Conservation (phyloP, 2,329 filamentous ascomycete genomes). For the Nigrospora osmanthi region DNA sequence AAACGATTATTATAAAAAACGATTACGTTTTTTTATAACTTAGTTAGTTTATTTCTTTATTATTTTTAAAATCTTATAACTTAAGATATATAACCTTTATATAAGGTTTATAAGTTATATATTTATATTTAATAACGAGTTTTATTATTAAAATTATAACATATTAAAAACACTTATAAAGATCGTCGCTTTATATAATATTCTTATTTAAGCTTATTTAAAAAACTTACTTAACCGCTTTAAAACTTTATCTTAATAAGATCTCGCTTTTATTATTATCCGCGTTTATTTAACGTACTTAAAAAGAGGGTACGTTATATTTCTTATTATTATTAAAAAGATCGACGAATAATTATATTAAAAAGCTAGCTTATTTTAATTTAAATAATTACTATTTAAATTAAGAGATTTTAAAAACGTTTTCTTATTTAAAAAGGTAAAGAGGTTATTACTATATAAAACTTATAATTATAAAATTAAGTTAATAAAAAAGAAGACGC, state of each 20-base stretch:
- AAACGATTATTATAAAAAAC: background rate
- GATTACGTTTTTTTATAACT: background rate
- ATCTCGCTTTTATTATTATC: too few relatives aligned
- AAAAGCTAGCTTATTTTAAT: too few relatives aligned
- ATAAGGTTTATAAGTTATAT: background rate
- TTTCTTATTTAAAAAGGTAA: background rate
- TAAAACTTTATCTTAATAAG: too few relatives aligned
- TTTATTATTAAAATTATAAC: background rate
- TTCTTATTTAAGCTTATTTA: background rate
- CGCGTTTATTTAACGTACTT: too few relatives aligned
- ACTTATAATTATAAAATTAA: background rate
- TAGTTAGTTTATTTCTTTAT: background rate
- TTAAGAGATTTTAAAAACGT: background rate
- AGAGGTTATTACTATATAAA: background rate
- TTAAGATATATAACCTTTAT: background rate
- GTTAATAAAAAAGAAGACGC: background rate
- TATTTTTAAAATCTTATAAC: too few relatives aligned
- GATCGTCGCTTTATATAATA: background rate
- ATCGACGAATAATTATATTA: too few relatives aligned
- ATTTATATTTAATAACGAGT: background rate
- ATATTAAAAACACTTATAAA: background rate
- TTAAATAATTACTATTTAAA: background rate
- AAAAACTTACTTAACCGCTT: background rate
- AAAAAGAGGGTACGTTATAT: too few relatives aligned
- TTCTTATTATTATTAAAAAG: too few relatives aligned